A percentile compares a stretch with the other conserved stretches of the same genome.
These are phyloP conservation scores for Magnusiomyces suaveolens DNA, from an alignment of 1,139 yeast genomes.

Conservation along the genomic window DNA sequence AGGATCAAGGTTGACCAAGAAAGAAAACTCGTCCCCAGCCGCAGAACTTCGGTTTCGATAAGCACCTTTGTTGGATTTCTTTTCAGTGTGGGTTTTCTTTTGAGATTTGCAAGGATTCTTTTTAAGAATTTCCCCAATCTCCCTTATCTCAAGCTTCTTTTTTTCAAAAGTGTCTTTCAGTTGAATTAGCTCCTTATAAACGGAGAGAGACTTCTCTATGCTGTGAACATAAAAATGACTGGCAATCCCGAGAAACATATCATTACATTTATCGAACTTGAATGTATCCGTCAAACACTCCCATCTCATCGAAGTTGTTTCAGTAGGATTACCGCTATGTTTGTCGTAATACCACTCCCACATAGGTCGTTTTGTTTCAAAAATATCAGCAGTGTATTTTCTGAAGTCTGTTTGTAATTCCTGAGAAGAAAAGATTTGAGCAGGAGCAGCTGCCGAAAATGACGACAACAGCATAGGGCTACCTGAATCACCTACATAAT, in stretches of 20 bases:
- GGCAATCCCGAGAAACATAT: not conserved
- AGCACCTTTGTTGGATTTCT: constrained; percentile 55
- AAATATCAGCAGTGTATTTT: too few species aligned
- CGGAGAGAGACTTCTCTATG: not conserved
- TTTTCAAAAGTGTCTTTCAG: not conserved
- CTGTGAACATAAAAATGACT: not conserved
- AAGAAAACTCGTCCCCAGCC: too few species aligned
- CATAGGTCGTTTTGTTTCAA: too few species aligned
- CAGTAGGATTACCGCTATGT: not conserved
- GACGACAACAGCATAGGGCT: too few species aligned
- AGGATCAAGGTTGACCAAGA: constrained; percentile 31
- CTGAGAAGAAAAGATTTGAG: too few species aligned
- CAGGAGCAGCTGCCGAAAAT: too few species aligned
- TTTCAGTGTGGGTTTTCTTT: too few species aligned
- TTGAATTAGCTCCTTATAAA: not conserved
- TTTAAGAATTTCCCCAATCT: constrained; percentile 27
- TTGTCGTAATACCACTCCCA: too few species aligned
- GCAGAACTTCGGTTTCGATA: too few species aligned
- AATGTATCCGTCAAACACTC: not conserved
- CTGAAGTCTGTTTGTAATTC: too few species aligned
- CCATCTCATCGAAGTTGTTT: not conserved
- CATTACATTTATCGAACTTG: not conserved
- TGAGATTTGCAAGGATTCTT: too few species aligned
- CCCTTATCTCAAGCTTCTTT: constrained; percentile 9
- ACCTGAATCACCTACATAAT: too few species aligned